Evolutionary conservation across 1,284 basidiomycete species (phyloP).

Genomic region (Meripilus lineatus): DNA sequence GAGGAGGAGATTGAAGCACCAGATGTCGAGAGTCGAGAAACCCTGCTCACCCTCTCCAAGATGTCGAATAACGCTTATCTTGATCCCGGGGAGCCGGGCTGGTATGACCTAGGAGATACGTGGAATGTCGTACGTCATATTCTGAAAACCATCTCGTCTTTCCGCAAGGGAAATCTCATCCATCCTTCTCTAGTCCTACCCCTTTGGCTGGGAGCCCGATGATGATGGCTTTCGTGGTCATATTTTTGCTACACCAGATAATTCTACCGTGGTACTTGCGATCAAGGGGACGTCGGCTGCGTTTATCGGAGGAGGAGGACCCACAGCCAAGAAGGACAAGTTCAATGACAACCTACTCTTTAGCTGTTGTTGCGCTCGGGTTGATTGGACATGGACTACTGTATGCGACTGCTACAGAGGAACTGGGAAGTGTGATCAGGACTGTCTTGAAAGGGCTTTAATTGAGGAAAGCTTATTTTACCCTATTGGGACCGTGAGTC

Average conservation of each 20-base stretch:
- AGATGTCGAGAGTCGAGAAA: constrained; percentile 75
- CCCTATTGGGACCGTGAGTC: constrained; percentile 71
- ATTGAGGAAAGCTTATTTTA: constrained; percentile 88
- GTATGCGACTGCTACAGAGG: constrained; percentile 91
- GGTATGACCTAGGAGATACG: constrained; percentile 70
- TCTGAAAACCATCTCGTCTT: not conserved
- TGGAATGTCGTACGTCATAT: constrained; percentile 58
- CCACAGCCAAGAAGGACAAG: constrained; percentile 89
- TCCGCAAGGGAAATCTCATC: not conserved
- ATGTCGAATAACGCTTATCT: constrained; percentile 94
- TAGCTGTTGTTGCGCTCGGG: constrained; percentile 93
- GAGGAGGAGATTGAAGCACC: constrained; percentile 57
- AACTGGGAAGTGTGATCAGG: constrained; percentile 78
- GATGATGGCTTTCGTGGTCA: constrained; percentile 89
- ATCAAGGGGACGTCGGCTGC: constrained; percentile 93
- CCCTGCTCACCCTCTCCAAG: constrained; percentile 83
- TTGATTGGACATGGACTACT: constrained; percentile 93
- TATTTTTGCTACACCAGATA: constrained; percentile 80
- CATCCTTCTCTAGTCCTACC: constrained; percentile 49
- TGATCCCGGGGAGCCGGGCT: constrained; percentile 51
- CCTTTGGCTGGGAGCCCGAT: constrained; percentile 91
- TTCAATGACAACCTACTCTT: constrained; percentile 96
- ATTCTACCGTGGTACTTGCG: constrained; percentile 82
- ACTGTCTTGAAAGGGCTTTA: constrained; percentile 79
- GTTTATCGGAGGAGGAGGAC: constrained; percentile 75